Evolutionary conservation across 2,329 filamentous ascomycete species (phyloP).

Genomic region (Aspergillus ruber): DNA sequence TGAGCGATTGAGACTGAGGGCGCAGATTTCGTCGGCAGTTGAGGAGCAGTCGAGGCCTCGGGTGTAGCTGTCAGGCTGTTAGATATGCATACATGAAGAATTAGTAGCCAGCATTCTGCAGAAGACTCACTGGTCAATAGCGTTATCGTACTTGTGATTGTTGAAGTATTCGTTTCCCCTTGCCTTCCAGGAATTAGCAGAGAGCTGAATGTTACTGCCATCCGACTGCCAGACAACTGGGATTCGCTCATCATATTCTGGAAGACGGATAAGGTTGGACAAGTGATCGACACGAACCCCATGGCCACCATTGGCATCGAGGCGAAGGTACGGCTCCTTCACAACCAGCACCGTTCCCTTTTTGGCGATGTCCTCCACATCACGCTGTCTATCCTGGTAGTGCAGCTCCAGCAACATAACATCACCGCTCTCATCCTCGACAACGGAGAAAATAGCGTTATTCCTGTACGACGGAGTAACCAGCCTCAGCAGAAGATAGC

Average conservation of each 20-base stretch:
- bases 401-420: constrained; percentile 36
- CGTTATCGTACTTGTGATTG: constrained; percentile 7
- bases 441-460: constrained; percentile 30
- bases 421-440: constrained; percentile 35
- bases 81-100: constrained; percentile 1
- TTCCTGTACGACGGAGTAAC: constrained; percentile 24
- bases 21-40: constrained; percentile 30
- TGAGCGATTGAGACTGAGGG: constrained; percentile 31
- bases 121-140: constrained; percentile 21
- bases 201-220: neutral
- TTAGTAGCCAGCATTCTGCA: neutral
- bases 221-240: constrained; percentile 32
- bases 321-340: constrained; percentile 51
- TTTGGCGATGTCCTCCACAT: constrained; percentile 29
- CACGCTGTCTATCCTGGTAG: constrained; percentile 33
- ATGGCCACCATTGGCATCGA: constrained; percentile 33
- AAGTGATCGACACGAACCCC: constrained; percentile 49
- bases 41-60: constrained; percentile 26
- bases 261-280: constrained; percentile 42
- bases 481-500: constrained; percentile 27
- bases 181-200: constrained; percentile 7
- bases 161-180: constrained; percentile 29
- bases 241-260: constrained; percentile 30
- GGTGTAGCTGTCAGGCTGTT: constrained; percentile 29
- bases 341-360: constrained; percentile 36